Evolutionary conservation across 23 red algal genomes (phyloP).

Genomic region (Gracilaria gracilis): DNA sequence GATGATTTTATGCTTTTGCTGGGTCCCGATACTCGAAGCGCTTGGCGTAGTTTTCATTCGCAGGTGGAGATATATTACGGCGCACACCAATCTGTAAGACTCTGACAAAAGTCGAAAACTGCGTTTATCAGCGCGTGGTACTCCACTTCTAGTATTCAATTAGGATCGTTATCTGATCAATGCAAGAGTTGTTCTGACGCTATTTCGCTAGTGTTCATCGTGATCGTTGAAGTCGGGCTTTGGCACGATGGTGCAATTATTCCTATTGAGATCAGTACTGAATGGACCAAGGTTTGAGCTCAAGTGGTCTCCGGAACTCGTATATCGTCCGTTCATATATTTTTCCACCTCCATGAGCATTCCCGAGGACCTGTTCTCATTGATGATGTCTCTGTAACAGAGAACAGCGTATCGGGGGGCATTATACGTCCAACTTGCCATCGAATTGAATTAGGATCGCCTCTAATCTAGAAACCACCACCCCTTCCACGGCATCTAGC

Average conservation of each 20-base stretch:
- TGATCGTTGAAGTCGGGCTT: slow-evolving; percentile 12
- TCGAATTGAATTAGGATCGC: neutral
- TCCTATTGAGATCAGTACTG: neutral
- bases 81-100: slow-evolving; percentile 16
- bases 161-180: neutral
- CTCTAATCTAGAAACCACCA: neutral
- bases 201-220: slow-evolving; percentile 9
- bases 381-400: slow-evolving; percentile 15
- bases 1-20: slow-evolving; percentile 27
- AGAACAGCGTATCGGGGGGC: neutral
- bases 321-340: slow-evolving; percentile 25
- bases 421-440: neutral
- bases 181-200: slow-evolving; percentile 13
- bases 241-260: slow-evolving; percentile 24
- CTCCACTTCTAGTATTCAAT: neutral
- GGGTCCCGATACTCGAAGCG: neutral
- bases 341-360: slow-evolving; percentile 34
- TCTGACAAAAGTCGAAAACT: neutral
- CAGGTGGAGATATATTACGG: slow-evolving; percentile 1
- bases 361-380: slow-evolving; percentile 9
- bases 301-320: neutral
- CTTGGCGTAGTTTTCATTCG: neutral
- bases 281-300: slow-evolving; percentile 55
- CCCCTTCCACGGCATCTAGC: neutral
- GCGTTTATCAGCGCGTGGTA: neutral